Base-by-base conservation (phyloP, 345 rosid species). In the Streptanthus diversifolius region DNA sequence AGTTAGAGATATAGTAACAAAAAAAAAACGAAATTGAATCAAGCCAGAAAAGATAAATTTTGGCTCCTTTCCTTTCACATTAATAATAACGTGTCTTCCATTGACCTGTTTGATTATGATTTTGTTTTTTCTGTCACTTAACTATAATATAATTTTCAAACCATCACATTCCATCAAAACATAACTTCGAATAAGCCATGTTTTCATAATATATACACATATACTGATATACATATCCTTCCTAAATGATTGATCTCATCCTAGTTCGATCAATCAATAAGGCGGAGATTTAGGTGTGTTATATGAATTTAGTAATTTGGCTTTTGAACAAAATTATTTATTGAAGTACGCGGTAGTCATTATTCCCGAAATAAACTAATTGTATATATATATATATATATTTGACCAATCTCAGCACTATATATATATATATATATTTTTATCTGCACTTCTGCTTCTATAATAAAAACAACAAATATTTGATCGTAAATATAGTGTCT, bases 31-130 rank as follows among this genome's bases (percentile, higher is more conserved):
- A 65, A 22, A 35, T 12, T 3, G 25, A 18, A 48, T 57, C 29
- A 66, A 56, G 12, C 43, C 25, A 47, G 30, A 33, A 67, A 76
- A 63, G 39, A 76, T 54, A 60, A 22, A 76, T 36, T 47, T 76
- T 70, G 55, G 62, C 35, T 70, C 37, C 18, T 35, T 52, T 61
- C 70, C 53, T 43, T 76, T 70, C 80, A 76, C 76, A 70, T 64
- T 30, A 64, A 64, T 76, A 70, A 47, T 70, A 70, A 54, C 65
- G 70, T 57, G 70, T 76, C 57, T 21, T 47, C 62, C 72, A 35
- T 69, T 76, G 64, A 69, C 74, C 25, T 68, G 33, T 41, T 73
- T 24, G 51, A 72, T 60, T 71, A 22, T 35, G 4, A 0, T 41
- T 35, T 57, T 47, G 2, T 14, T 27, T 53, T 55, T 52, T 18